These are phyloP conservation scores for Diplodia seriata DNA, from an alignment of 2,329 filamentous ascomycete genomes.

Conservation along the genomic window DNA sequence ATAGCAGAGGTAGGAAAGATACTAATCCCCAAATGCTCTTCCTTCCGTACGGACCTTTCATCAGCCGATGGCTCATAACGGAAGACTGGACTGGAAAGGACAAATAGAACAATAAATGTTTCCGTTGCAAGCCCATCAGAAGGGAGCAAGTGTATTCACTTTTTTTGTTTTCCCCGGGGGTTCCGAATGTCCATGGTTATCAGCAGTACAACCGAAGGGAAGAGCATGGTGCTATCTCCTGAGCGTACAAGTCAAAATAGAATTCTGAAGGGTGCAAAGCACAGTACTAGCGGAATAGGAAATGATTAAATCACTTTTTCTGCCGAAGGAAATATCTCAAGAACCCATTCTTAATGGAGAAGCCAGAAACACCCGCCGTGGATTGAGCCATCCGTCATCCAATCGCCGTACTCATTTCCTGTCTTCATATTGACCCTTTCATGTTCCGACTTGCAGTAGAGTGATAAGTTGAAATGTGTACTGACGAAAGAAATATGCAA, in stretches of 20 bases:
- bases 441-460: conserved; percentile 9
- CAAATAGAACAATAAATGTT: background rate
- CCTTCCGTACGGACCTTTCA: background rate
- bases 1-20: conserved; percentile 3
- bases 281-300: conserved; percentile 2
- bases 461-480: conserved; percentile 24
- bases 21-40: conserved; percentile 11
- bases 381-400: conserved; percentile 16
- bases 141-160: background rate
- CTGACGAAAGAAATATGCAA: conserved; percentile 15
- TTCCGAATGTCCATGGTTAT: conserved; percentile 6
- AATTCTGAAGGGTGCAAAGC: conserved; percentile 1
- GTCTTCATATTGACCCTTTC: conserved; percentile 6
- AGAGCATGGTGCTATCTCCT: background rate
- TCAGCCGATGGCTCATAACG: background rate
- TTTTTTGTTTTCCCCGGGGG: background rate
- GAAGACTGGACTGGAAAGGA: background rate
- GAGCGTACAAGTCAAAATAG: background rate
- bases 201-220: conserved; percentile 2
- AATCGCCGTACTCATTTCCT: conserved; percentile 18
- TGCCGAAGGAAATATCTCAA: conserved; percentile 5
- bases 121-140: background rate
- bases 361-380: conserved; percentile 26
- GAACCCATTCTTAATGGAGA: conserved; percentile 20
- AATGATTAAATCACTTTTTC: conserved; percentile 23